Conservation (phyloP, 176 grass and related monocot species). For the Pharus latifolius region DNA sequence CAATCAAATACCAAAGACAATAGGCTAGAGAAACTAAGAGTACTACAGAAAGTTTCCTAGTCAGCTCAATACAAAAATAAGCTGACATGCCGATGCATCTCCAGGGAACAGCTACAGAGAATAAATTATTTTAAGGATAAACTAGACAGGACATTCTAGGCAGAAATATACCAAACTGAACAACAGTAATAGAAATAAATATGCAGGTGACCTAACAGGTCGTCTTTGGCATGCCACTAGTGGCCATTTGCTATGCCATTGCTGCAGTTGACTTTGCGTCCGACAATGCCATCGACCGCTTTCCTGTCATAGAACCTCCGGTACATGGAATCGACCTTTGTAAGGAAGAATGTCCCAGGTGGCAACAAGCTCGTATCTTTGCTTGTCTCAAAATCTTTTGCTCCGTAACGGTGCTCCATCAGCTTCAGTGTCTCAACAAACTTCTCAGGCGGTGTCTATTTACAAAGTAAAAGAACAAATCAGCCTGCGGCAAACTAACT, state of each 20-base stretch:
- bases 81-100: background rate
- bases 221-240: background rate
- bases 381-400: slow-evolving; percentile 69
- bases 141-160: background rate
- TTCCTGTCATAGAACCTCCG: slow-evolving; percentile 64
- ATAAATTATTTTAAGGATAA: background rate
- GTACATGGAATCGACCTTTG: slow-evolving; percentile 81
- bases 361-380: slow-evolving; percentile 49
- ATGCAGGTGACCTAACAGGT: background rate
- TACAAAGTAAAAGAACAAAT: slow-evolving; percentile 1
- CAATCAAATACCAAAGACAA: background rate
- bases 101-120: background rate
- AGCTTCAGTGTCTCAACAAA: slow-evolving; percentile 69
- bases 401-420: slow-evolving; percentile 73
- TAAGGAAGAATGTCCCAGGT: slow-evolving; percentile 68
- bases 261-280: background rate
- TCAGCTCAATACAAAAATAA: slow-evolving; percentile 7
- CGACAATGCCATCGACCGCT: background rate
- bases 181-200: background rate
- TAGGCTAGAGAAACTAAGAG: background rate
- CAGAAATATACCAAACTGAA: slow-evolving; percentile 18
- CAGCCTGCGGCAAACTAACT: background rate
- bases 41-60: background rate
- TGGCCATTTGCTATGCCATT: slow-evolving; percentile 21
- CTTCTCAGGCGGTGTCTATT: slow-evolving; percentile 49